Evolutionary conservation across 129 eudicot species (phyloP), one percentile per base, ranked within the genome.

Genomic region (Centella asiatica): DNA sequence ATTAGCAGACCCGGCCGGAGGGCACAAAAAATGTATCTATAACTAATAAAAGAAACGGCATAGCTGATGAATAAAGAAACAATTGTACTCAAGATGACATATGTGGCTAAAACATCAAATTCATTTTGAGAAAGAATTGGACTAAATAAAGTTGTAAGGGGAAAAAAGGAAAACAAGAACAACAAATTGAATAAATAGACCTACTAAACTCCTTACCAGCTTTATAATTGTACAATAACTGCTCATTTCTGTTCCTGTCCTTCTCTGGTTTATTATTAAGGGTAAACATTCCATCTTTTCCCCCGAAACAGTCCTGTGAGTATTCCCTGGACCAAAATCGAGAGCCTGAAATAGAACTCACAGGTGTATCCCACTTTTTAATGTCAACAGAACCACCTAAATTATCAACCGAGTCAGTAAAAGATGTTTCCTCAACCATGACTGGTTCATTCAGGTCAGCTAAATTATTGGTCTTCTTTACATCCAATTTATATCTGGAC

Each of bases 361-460:
- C 40, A 63, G 73, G 62, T 56, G 25, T 60, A 79, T 77, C 73
- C 58, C 56, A 72, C 56, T 39, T 76, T 62, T 24, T 42, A 53
- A 72, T 34, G 25, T 73, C 76, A 23, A 29, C n/a, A n/a, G 63
- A 14, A 24, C 42, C 20, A 28, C 26, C 78, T 44, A 62, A 44
- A 79, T 55, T 70, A 18, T 24, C 61, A 62, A 46, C 40, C 40
- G 81, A 60, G 23, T 62, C 60, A 36, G 73, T 20, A 69, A 64
- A 25, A 37, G 77, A 74, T 7, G 44, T 40, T 49, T 78, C 81
- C 60, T 72, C 81, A 47, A 24, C 29, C 55, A 10, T 47, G 26
- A 68, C n/a, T 33, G 85, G 86, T 60, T 83, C 81, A 27, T 80
- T 82, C 60, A 76, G 65, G 73, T 86, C 81, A 26, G 69, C 84